Conservation (phyloP, 345 rosid species). For the Populus tremula region DNA sequence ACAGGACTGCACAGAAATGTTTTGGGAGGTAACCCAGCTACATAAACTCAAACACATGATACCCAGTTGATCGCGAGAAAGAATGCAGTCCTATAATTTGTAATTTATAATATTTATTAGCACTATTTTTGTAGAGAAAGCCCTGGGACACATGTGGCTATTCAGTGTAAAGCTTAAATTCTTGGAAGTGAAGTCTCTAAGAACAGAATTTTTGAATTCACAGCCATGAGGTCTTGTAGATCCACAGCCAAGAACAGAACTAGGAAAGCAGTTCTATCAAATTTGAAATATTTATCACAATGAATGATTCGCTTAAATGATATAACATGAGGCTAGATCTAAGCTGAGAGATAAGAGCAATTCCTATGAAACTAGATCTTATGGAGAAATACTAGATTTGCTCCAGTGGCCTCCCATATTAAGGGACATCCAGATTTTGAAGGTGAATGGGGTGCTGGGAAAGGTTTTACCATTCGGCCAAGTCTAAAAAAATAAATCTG, state of each 20-base stretch:
- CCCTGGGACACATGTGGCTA: neutral
- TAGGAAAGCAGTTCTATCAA: neutral
- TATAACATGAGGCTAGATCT: too few relatives aligned
- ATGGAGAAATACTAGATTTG: too few relatives aligned
- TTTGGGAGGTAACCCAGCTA: neutral
- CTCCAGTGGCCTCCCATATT: neutral
- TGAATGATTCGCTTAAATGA: neutral
- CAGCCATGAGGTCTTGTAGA: neutral
- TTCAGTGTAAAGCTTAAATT: neutral
- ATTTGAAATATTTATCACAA: neutral
- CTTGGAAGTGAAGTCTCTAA: neutral
- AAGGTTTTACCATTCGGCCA: neutral
- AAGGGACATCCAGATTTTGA: neutral
- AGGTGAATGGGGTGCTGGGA: neutral
- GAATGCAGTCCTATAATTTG: too few relatives aligned
- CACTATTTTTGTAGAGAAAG: neutral
- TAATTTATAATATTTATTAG: too few relatives aligned
- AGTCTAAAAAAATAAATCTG: neutral
- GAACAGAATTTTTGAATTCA: neutral
- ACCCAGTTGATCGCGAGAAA: too few relatives aligned
- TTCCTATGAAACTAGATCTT: neutral
- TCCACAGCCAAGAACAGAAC: neutral
- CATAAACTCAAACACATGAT: neutral
- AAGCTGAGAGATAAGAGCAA: neutral
- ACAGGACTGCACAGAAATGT: neutral